Evolutionary conservation across 768 basidiomycete genomes (phyloP), one percentile per base, ranked within the genome.

Genomic region (Tubosaeta brunneosetosa): DNA sequence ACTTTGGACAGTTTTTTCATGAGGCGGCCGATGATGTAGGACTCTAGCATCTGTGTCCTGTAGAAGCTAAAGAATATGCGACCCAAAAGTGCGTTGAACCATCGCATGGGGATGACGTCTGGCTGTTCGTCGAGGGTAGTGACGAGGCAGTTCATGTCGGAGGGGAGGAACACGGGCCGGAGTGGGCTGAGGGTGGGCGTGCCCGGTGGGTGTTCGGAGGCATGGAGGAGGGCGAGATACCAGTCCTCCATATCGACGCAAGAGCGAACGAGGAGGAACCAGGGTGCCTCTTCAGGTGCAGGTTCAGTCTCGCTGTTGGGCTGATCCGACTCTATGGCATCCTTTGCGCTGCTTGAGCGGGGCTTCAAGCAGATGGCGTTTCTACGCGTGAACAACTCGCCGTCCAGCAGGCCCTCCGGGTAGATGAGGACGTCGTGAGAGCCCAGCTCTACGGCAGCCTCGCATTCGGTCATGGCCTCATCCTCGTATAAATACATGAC

Each of bases 211-310:
- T 86, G 70, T 52, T 81, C 74, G 8, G 85, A 83, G 0, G 87
- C 86, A 51, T 91, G 87, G 19, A 92, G 68, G 50, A 97, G 77
- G 0, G 91, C 77, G 33, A 91, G 72, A 66, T 93, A 93, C 91
- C 94, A 98, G 71, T 99, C 95, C 70, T 99, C 97, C 91, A 97
- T 97, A 65, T 93, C 90, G 49, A 85, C 74, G 67, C 85, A 92
- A 27, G 83, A 86, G 55, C 86, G 85, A 17, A 92, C 84, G 70
- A 97, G 97, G 61, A 99, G 83, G 74, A 88, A 99, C 93, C 94
- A 97, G 2, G 92, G 88, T 2, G 82, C 80, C 63, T 83, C 80
- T 66, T 69, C 79, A 4, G 10, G 32, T 11, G 32, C 32, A 11
- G 12, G 32, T 12, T 33, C 32, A 11, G 4, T 33, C 32, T 33